Evolutionary conservation across 306 rosid genomes (phyloP).

Genomic region (Hippophae rhamnoides): DNA sequence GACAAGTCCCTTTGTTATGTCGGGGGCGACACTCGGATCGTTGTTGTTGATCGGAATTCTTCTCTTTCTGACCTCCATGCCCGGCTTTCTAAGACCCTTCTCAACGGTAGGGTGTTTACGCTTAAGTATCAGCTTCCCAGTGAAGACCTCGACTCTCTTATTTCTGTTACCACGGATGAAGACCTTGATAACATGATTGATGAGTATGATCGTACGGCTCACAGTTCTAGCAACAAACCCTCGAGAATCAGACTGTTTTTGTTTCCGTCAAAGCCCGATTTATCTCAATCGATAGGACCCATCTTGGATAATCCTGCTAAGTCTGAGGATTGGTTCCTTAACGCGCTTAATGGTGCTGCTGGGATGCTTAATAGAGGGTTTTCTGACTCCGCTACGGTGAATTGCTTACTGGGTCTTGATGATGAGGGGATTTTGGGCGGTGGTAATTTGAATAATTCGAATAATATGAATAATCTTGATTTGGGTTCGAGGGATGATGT

Average conservation of each 20-base stretch:
- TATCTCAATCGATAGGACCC: conserved; percentile 67
- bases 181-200: conserved; percentile 96
- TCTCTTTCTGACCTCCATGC: conserved; percentile 60
- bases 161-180: conserved; percentile 84
- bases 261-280: conserved; percentile 61
- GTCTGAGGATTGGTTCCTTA: conserved; percentile 76
- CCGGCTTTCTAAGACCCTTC: conserved; percentile 70
- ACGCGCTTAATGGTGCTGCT: conserved; percentile 55
- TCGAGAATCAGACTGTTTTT: conserved; percentile 69
- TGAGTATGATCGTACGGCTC: conserved; percentile 74
- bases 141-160: conserved; percentile 86
- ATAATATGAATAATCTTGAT: conserved; percentile 32
- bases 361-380: conserved; percentile 62
- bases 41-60: conserved; percentile 62
- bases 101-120: conserved; percentile 50
- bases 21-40: conserved; percentile 86
- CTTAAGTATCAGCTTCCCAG: conserved; percentile 87
- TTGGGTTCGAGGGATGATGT: conserved; percentile 34
- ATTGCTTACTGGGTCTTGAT: conserved; percentile 69
- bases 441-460: neutral
- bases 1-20: conserved; percentile 90
- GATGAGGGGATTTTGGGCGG: conserved; percentile 35
- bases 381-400: conserved; percentile 74
- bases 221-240: conserved; percentile 38
- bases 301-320: conserved; percentile 58